Evolutionary conservation across 2,329 filamentous ascomycete genomes (phyloP).

Genomic region (Exophiala xenobiotica): DNA sequence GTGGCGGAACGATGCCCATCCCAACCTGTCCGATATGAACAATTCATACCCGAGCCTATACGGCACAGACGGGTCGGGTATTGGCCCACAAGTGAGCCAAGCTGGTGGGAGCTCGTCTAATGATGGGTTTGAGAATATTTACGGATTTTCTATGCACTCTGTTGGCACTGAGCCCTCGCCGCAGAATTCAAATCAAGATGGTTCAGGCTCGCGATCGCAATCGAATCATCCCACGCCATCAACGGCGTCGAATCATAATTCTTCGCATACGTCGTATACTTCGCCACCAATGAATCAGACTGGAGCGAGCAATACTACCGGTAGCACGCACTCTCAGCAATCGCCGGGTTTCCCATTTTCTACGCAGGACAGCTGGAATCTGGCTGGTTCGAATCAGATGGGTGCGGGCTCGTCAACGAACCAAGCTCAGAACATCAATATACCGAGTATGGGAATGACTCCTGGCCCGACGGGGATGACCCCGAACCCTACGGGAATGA

Average conservation of each 20-base stretch:
- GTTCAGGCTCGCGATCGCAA: constrained; percentile 22
- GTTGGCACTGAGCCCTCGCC: constrained; percentile 22
- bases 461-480: constrained; percentile 15
- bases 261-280: constrained; percentile 25
- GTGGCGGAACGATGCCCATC: not conserved
- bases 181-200: constrained; percentile 16
- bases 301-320: constrained; percentile 12
- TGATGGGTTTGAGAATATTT: constrained; percentile 17
- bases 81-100: not conserved
- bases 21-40: not conserved
- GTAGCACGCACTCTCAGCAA: constrained; percentile 8
- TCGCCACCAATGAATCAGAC: constrained; percentile 20
- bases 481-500: constrained; percentile 23
- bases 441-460: constrained; percentile 22
- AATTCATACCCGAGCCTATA: constrained; percentile 16
- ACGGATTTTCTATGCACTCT: constrained; percentile 12
- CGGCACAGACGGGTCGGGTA: constrained; percentile 9
- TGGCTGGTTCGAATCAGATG: constrained; percentile 1
- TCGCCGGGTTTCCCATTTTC: constrained; percentile 11
- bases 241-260: constrained; percentile 20
- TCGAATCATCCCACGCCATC: constrained; percentile 28
- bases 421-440: constrained; percentile 4
- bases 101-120: not conserved
- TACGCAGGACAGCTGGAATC: constrained; percentile 7
- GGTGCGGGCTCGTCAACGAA: constrained; percentile 2